Evolutionary conservation across 768 basidiomycete species (phyloP), one percentile per base, ranked within the genome.

Genomic region (Rhizopogon vesiculosus): DNA sequence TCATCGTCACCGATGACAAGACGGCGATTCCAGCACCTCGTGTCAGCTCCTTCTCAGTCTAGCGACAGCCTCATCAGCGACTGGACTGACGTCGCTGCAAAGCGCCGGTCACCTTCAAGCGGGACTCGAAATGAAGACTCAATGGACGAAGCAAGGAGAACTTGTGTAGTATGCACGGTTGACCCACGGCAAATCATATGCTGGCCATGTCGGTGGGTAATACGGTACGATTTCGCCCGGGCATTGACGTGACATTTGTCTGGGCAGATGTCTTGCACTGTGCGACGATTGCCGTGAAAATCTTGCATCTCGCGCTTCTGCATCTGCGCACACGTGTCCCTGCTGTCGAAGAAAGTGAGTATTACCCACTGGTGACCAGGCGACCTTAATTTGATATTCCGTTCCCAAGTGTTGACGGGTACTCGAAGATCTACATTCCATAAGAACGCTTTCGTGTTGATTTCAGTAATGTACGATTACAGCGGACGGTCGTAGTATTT

Each of bases 141-240:
- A 7, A 35, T 50, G 0, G 61, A 58, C n/a, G 69, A 66, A 31
- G 39, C 56, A 3, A 65, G 76, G 50, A 69, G 72, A 25, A 69
- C 74, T 48, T 91, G 89, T 63, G 88, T 91, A 5, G 78, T 91
- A 48, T 91, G 89, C 61, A 87, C 83, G 28, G 72, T 73, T n/a
- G 85, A 85, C 55, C 72, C 77, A 28, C 72, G 89, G 48, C 82
- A 87, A 63, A 79, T 91, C 55, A 87, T 91, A 50, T 91, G 87
- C 62, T 91, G 89, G 89, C 89, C 89, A n/a, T 91, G 89, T 66
- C 80, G 89, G 86, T 88, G 55, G 63, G 79, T 64, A 13, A 51
- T n/a, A 8, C 18, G 3, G 42, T 29, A 45, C 40, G 16, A 22
- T 46, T 46, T 9, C 2, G 9, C 15, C 4, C 42, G 18, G 18